These are phyloP conservation scores for Trichoderma lentiforme DNA, from an alignment of 2,329 filamentous ascomycete species.

Conservation along the genomic window DNA sequence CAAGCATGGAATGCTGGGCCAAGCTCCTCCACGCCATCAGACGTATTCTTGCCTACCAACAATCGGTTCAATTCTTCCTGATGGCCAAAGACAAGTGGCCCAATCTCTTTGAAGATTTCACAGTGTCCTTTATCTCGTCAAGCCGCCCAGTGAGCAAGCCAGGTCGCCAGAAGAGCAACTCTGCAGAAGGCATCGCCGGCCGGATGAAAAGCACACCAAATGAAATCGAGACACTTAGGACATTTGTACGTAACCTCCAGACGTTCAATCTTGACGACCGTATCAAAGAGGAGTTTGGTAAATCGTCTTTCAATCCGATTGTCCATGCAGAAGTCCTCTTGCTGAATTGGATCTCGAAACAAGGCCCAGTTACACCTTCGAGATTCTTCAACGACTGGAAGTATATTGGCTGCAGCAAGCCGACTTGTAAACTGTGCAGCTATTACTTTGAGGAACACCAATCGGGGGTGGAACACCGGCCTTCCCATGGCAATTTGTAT, in stretches of 20 bases:
- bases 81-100: background rate
- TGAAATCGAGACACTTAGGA: background rate
- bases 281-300: too few species aligned
- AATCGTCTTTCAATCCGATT: background rate
- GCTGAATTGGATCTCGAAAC: background rate
- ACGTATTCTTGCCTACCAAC: constrained; percentile 2
- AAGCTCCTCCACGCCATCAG: background rate
- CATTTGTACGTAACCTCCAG: background rate
- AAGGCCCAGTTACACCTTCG: background rate
- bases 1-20: constrained; percentile 1
- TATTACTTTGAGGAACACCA: background rate
- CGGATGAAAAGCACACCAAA: background rate
- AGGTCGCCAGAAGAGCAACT: background rate
- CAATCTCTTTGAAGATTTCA: background rate
- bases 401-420: constrained; percentile 3
- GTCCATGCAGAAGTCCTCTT: constrained; percentile 3
- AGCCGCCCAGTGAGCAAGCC: background rate
- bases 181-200: background rate
- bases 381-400: background rate
- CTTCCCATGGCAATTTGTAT: background rate
- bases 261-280: background rate
- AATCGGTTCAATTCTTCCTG: background rate
- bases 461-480: background rate
- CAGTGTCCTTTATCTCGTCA: background rate
- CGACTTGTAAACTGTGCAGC: background rate